phyloP scores from a whole-genome alignment of 2,329 filamentous ascomycete species.

The Aspergillus fructus region DNA sequence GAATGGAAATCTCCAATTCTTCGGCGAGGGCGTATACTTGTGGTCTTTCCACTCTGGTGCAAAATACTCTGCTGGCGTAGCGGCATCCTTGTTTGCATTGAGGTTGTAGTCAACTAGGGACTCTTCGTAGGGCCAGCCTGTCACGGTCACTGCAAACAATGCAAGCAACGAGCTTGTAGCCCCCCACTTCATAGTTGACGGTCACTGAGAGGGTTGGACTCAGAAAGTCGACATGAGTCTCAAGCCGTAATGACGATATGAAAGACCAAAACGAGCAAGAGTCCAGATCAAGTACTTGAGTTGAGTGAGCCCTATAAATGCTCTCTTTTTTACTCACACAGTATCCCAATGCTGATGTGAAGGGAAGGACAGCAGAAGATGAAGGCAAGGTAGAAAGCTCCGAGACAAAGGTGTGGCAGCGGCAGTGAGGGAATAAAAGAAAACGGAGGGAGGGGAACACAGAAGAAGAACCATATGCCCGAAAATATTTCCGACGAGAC shows the following conservation, averaged over 20 bases:
- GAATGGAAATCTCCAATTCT: constrained; percentile 65
- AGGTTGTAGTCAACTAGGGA: constrained; percentile 57
- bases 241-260: constrained; percentile 2
- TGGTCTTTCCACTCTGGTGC: constrained; percentile 55
- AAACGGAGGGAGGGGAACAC: constrained; percentile 3
- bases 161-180: constrained; percentile 26
- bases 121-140: constrained; percentile 50
- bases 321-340: constrained; percentile 1
- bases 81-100: constrained; percentile 60
- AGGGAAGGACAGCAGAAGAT: not conserved
- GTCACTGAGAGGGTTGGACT: constrained; percentile 11
- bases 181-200: constrained; percentile 33
- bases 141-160: constrained; percentile 25
- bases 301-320: not conserved
- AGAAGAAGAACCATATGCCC: constrained; percentile 17
- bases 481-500: constrained; percentile 21
- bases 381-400: constrained; percentile 9
- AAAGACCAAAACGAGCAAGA: not conserved
- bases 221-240: constrained; percentile 24
- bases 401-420: constrained; percentile 11
- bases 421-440: constrained; percentile 17
- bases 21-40: constrained; percentile 54
- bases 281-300: not conserved
- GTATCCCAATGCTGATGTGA: not conserved
- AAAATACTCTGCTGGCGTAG: constrained; percentile 57